These are phyloP conservation scores for Ascodesmis nigricans DNA, from an alignment of 495 filamentous ascomycete species.

Conservation along the genomic window DNA sequence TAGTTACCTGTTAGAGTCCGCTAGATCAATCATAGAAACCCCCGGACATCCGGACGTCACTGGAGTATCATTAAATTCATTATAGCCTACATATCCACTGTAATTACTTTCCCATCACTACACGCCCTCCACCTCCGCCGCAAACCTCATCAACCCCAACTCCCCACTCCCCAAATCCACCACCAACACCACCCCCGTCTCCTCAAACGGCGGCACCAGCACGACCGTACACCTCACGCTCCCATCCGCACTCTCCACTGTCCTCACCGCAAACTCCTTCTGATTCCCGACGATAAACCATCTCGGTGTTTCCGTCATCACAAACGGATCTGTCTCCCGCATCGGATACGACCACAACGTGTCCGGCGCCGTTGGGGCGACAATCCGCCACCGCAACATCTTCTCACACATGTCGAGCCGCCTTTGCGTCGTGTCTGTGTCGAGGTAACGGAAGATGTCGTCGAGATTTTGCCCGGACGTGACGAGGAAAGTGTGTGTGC, in stretches of 20 bases:
- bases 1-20: too few species aligned
- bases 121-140: too few species aligned
- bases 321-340: conserved; percentile 73
- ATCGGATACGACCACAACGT: conserved; percentile 95
- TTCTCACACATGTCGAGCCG: conserved; percentile 73
- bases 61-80: too few species aligned
- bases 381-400: conserved; percentile 73
- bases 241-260: conserved; percentile 49
- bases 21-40: too few species aligned
- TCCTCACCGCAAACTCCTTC: conserved; percentile 51
- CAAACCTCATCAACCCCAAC: too few species aligned
- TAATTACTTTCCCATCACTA: too few species aligned
- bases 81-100: too few species aligned
- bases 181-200: too few species aligned
- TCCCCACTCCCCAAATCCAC: too few species aligned
- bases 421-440: conserved; percentile 43
- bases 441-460: conserved; percentile 78
- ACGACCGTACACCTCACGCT: too few species aligned
- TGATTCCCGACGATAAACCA: conserved; percentile 83
- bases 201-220: too few species aligned
- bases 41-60: too few species aligned
- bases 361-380: conserved; percentile 89
- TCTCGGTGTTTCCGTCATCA: conserved; percentile 60
- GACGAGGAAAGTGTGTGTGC: conserved; percentile 66
- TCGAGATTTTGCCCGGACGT: conserved; percentile 82